Evolutionary conservation across 176 grass and related monocot genomes (phyloP), one percentile per base, ranked within the genome.

Genomic region (Secale cereale): DNA sequence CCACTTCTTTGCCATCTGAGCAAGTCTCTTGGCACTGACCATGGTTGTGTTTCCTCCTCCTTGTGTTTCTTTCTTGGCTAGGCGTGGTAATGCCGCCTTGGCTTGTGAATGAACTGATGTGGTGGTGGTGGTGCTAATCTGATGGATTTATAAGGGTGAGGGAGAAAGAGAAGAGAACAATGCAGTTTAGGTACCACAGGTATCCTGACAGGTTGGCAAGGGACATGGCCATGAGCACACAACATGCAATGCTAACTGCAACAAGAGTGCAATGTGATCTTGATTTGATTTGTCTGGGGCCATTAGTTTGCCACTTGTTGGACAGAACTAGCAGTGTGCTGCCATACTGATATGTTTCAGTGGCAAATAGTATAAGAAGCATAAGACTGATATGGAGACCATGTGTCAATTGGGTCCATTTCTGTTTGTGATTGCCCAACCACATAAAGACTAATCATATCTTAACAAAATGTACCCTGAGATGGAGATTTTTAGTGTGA

Each of bases 1-100:
- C 93, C 88, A 95, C 43, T 86, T 94, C 16, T 78, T 87, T 13
- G 74, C 73, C 52, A 88, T 36, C 28, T 88, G 77, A 70, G 78
- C 48, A 17, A 92, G 70, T 62, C 69, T 92, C 75, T 85, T 91
- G 29, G 83, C n/a, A 83, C 45, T 91, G 52, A 94, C 10, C 86
- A 88, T 91, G 52, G 8, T 37, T 78, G 32, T 4, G 40, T 75
- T 8, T 2, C 2, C 13, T 84, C 26, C 31, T 54, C 23, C 50
- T 32, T 10, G 0, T 54, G 0, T 20, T 54, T 54, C 16, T 59
- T 77, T 25, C 27, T 81, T 54, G 20, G 4, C 33, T 35, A 72
- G 69, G 70, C 46, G 39, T 27, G 1, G 67, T 8, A 6, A 10
- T 76, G 77, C 59, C 15, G 36, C n/a, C 7, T 85, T 67, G 27